phyloP scores from a whole-genome alignment of 352 stramenopile genomes.

The Phytophthora idaei region DNA sequence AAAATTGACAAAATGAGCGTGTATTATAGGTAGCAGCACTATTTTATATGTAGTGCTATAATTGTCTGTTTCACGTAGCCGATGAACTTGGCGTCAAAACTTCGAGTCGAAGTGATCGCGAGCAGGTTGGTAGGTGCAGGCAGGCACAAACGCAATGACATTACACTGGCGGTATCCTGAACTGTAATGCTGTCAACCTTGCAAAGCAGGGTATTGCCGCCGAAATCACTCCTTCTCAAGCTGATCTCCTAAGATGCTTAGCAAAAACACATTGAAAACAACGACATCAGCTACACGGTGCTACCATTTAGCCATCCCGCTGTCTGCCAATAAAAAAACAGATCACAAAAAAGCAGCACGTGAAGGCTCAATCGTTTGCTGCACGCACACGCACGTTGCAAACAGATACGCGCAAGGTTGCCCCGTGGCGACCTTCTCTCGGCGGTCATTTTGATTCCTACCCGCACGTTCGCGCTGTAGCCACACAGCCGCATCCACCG shows the following conservation, averaged over 20 bases:
- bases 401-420: slow-evolving; percentile 19
- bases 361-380: slow-evolving; percentile 19
- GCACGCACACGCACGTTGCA: slow-evolving; percentile 16
- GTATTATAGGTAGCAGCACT: too few species aligned
- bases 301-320: slow-evolving; percentile 9
- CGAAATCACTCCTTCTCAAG: neutral
- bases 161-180: neutral
- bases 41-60: too few species aligned
- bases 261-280: neutral
- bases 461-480: slow-evolving; percentile 14
- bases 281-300: slow-evolving; percentile 6
- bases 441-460: slow-evolving; percentile 27
- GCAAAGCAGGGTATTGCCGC: slow-evolving; percentile 20
- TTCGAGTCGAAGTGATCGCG: too few species aligned
- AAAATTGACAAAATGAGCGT: too few species aligned
- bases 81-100: too few species aligned
- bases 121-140: too few species aligned
- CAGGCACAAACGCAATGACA: too few species aligned
- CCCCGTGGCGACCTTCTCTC: slow-evolving; percentile 6
- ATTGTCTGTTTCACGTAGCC: too few species aligned
- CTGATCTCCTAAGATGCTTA: neutral
- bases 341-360: slow-evolving; percentile 27
- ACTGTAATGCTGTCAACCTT: slow-evolving; percentile 9
- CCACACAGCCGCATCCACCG: slow-evolving; percentile 2
- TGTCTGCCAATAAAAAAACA: slow-evolving; percentile 22